Base-by-base conservation (phyloP, 2,329 filamentous ascomycete species). In the Talaromyces sp. region DNA sequence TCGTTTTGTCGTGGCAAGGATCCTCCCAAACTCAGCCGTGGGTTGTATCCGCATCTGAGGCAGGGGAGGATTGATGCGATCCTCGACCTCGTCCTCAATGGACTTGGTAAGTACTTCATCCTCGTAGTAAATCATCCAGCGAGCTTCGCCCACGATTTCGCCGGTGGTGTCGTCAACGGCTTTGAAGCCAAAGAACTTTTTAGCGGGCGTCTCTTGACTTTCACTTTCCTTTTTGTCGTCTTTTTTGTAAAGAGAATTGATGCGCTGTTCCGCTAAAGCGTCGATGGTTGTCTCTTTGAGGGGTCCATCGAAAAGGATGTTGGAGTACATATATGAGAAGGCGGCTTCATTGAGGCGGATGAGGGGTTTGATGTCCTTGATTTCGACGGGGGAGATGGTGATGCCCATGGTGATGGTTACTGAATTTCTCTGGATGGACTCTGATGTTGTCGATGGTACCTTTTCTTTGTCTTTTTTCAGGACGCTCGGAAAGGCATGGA, bases 111-210 rank as follows among this genome's bases (percentile, higher is more conserved):
- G 52, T 4, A 16, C 28, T 23, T 64, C 54, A 28, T 64, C 63
- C n/a, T 62, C 39, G 3, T 61, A 61, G 23, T 55, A 58, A 16
- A 62, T 62, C 44, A 40, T 46, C 63, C 63, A 64, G 52, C 44
- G 55, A 18, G 59, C 21, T 37, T 55, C 54, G 40, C 58, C 63
- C 21, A 62, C 59, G 12, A 62, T 44, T 33, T 54, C 54, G 18
- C 63, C 59, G 5, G 63, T 64, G 35, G 42, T 21, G 11, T 60
- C 48, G 25, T 64, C 63, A 6, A 64, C 44, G 7, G 63, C 63
- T 44, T 64, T 64, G 54, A 64, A 64, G 31, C 16, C 31, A 16
- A 60, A 52, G 12, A 31, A 6, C 8, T 25, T 23, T 52, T 60
- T 21, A 3, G 12, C 12, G 6, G 35, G 35, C 3, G 12, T 31